Evolutionary conservation across 176 grass and related monocot species (phyloP).

Genomic region (Eragrostis curvula): DNA sequence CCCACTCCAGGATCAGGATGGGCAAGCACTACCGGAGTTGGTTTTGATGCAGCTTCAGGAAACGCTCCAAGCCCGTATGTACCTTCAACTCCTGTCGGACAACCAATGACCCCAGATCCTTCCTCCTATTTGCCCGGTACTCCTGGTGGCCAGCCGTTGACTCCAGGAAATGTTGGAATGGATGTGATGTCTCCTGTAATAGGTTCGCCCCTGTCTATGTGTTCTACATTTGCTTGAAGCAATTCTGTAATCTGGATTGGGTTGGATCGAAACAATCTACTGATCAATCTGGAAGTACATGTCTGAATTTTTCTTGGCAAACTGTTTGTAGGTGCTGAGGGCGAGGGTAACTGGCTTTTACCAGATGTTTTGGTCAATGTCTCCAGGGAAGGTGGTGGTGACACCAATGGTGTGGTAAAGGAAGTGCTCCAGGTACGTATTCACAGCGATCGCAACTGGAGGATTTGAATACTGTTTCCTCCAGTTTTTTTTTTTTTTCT

Average conservation of each 20-base stretch:
- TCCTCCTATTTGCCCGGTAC: conserved; percentile 67
- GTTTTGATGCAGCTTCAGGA: conserved; percentile 56
- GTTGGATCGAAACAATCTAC: not conserved
- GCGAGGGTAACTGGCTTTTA: conserved; percentile 46
- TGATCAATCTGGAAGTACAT: not conserved
- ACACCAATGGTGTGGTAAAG: conserved; percentile 60
- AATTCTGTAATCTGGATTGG: conserved; percentile 6
- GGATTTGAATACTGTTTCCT: not conserved
- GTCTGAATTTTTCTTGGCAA: conserved; percentile 18
- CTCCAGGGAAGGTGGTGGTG: conserved; percentile 43
- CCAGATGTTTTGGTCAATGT: conserved; percentile 80
- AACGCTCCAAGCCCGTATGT: conserved; percentile 60
- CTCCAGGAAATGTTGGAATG: conserved; percentile 71
- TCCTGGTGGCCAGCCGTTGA: conserved; percentile 79
- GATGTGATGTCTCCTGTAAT: conserved; percentile 69
- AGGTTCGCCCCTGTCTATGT: conserved; percentile 44
- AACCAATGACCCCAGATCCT: conserved; percentile 74
- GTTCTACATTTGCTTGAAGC: not conserved
- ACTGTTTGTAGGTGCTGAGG: conserved; percentile 59
- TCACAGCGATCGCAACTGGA: not conserved
- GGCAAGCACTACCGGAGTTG: conserved; percentile 57
- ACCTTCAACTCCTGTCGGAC: conserved; percentile 65
- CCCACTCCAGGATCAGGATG: conserved; percentile 95
- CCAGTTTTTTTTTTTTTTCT: not conserved
- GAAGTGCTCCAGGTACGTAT: conserved; percentile 60